Evolutionary conservation across 2,329 filamentous ascomycete genomes (phyloP).

Genomic region (Helotiales sp.): DNA sequence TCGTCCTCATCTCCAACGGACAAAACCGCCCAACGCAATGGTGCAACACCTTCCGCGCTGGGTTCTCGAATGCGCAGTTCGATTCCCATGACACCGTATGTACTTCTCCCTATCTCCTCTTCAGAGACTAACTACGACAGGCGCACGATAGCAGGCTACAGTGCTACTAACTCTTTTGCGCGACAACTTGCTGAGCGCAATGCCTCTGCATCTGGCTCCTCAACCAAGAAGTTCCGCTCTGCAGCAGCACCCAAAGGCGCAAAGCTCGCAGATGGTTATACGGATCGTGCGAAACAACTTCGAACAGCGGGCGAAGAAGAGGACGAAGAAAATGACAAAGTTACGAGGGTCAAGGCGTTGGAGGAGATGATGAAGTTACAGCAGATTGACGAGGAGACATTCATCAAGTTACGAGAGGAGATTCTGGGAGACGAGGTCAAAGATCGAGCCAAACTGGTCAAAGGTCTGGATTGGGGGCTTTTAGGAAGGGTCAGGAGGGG

Average conservation of each 20-base stretch:
- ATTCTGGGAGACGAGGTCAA: constrained; percentile 77
- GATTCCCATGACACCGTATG: constrained; percentile 94
- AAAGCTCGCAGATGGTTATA: constrained; percentile 79
- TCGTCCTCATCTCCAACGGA: constrained; percentile 26
- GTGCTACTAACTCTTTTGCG: constrained; percentile 67
- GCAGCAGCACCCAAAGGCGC: constrained; percentile 79
- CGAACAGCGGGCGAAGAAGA: constrained; percentile 58
- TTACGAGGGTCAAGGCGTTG: constrained; percentile 73
- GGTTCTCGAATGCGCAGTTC: constrained; percentile 79
- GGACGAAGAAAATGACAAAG: constrained; percentile 57
- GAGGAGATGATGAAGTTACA: constrained; percentile 83
- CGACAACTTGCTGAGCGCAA: constrained; percentile 80
- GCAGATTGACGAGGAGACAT: constrained; percentile 80
- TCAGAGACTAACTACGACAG: constrained; percentile 22
- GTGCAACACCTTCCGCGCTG: constrained; percentile 59
- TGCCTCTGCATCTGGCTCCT: constrained; percentile 34
- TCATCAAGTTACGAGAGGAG: constrained; percentile 74
- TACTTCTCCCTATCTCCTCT: constrained; percentile 28
- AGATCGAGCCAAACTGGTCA: constrained; percentile 82
- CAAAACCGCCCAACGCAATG: constrained; percentile 48
- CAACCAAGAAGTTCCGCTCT: constrained; percentile 78
- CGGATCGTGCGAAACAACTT: constrained; percentile 76
- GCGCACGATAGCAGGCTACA: constrained; percentile 32
- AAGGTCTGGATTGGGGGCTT: constrained; percentile 87
- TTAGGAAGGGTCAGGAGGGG: constrained; percentile 71